A percentile compares a stretch with the other conserved stretches of the same genome.
These are phyloP conservation scores for Mycena albidolilacea DNA, from an alignment of 768 basidiomycete genomes.

Conservation along the genomic window DNA sequence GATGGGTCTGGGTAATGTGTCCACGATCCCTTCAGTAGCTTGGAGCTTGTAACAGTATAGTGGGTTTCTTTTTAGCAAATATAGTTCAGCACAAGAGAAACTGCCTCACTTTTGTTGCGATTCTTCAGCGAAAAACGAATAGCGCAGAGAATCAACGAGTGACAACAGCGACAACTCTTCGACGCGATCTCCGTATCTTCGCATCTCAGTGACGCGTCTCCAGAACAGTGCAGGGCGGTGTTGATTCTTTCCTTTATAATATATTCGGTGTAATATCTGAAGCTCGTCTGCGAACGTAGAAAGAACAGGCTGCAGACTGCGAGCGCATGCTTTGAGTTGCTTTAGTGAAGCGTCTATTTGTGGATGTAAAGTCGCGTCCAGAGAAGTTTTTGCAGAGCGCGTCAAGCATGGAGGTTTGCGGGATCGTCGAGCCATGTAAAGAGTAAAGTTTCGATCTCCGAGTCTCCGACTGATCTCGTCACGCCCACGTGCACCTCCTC, in stretches of 20 bases:
- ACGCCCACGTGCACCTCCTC: no score
- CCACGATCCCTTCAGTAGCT: slow-evolving; percentile 74
- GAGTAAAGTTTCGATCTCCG: no score
- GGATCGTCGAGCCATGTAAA: slow-evolving; percentile 22
- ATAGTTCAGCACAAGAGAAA: background rate
- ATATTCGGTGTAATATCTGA: slow-evolving; percentile 74
- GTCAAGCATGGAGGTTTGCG: slow-evolving; percentile 33
- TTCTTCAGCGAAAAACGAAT: slow-evolving; percentile 65
- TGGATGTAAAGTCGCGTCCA: slow-evolving; percentile 52
- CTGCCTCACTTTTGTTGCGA: slow-evolving; percentile 54
- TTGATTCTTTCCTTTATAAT: slow-evolving; percentile 88
- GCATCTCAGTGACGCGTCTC: slow-evolving; percentile 73
- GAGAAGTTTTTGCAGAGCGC: slow-evolving; percentile 43
- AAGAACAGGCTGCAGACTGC: slow-evolving; percentile 64
- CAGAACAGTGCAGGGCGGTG: slow-evolving; percentile 80
- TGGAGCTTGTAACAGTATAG: slow-evolving; percentile 62
- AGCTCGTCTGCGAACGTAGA: slow-evolving; percentile 64
- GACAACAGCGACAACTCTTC: slow-evolving; percentile 48
- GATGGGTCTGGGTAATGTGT: slow-evolving; percentile 65
- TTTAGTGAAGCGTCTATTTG: slow-evolving; percentile 73
- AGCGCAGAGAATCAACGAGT: slow-evolving; percentile 57
- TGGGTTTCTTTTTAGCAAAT: slow-evolving; percentile 13
- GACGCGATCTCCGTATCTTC: slow-evolving; percentile 64
- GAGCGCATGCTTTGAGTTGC: slow-evolving; percentile 67
- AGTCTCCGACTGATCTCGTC: no score